phyloP scores from a whole-genome alignment of 495 filamentous ascomycete species.

The Trichocladium antarcticum region DNA sequence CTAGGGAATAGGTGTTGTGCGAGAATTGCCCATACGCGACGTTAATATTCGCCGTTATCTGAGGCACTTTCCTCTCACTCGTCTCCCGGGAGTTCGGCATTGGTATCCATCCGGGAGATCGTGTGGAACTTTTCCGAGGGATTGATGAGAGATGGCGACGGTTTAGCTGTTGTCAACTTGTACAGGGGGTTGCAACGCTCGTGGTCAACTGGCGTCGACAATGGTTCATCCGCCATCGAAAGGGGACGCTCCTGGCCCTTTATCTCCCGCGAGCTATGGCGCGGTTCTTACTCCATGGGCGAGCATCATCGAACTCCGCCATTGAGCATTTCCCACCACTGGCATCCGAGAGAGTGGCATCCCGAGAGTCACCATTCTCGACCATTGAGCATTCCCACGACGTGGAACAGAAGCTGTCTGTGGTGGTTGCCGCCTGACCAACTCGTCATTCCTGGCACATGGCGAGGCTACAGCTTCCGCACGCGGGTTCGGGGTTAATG shows the following conservation, averaged over 20 bases:
- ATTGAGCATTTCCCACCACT: neutral
- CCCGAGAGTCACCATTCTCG: neutral
- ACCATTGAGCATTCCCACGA: conserved; percentile 5
- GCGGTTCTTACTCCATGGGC: too few species aligned
- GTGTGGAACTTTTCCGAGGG: neutral
- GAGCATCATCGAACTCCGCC: neutral
- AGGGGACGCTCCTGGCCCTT: neutral
- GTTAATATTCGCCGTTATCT: neutral
- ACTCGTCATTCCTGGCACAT: neutral
- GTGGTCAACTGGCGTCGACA: neutral
- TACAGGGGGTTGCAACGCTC: neutral
- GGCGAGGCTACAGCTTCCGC: too few species aligned
- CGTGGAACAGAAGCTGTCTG: neutral
- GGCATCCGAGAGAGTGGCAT: too few species aligned
- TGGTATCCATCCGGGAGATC: neutral
- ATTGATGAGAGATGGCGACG: neutral
- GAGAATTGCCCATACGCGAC: neutral
- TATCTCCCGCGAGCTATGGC: neutral
- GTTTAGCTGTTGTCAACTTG: neutral
- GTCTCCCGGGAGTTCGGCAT: conserved; percentile 12
- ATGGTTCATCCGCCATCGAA: neutral
- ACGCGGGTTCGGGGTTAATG: too few species aligned
- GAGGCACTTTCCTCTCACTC: conserved; percentile 4
- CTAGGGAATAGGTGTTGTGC: conserved; percentile 7
- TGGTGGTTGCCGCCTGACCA: neutral